Evolutionary conservation across 2,329 filamentous ascomycete genomes (phyloP), one percentile per base, ranked within the genome.

Genomic region (Claviceps quebecensis): DNA sequence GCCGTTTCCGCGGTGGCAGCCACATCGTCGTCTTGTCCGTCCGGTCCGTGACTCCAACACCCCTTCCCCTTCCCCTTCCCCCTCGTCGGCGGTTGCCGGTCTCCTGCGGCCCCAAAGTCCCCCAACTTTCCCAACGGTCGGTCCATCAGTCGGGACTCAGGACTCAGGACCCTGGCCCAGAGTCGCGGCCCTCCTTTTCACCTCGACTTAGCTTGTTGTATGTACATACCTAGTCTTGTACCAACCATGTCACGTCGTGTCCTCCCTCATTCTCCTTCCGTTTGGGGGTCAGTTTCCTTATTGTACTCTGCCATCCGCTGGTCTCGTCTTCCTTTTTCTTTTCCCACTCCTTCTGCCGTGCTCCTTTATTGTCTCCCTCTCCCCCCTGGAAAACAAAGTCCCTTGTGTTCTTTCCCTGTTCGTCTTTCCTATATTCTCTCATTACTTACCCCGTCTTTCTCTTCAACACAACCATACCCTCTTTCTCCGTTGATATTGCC

Each of bases 101-200:
- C 17, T 17, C 38, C 38, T 40, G 41, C 6, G 17, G 9, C 41
- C 19, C 19, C 19, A 23, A 17, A n/a, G n/a, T n/a, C 39, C 39
- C 39, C 39, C 39, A 14, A 14, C 37, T n/a, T n/a, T n/a, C 16
- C 37, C 37, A 39, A 8, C 9, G 29, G 29, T 34, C n/a, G 39
- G n/a, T 41, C 39, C 39, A n/a, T 17, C n/a, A 41, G 39, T 41
- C 39, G 3, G 16, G 9, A 41, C 2, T 41, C 29, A 29, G 26
- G 26, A 29, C 8, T 29, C 26, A 29, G 26, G 40, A 45, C 47
- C 53, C 52, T 43, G 50, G 49, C 47, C 50, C 29, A 52, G 46
- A 52, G 47, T 47, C 47, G 50, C 53, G 34, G 49, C 44, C 53
- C 53, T 54, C 53, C 50, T 52, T 54, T 45, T 14, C 36, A 39